These are phyloP conservation scores for Bothriochloa decipiens DNA, from an alignment of 176 grass and related monocot genomes.

Conservation along the genomic window DNA sequence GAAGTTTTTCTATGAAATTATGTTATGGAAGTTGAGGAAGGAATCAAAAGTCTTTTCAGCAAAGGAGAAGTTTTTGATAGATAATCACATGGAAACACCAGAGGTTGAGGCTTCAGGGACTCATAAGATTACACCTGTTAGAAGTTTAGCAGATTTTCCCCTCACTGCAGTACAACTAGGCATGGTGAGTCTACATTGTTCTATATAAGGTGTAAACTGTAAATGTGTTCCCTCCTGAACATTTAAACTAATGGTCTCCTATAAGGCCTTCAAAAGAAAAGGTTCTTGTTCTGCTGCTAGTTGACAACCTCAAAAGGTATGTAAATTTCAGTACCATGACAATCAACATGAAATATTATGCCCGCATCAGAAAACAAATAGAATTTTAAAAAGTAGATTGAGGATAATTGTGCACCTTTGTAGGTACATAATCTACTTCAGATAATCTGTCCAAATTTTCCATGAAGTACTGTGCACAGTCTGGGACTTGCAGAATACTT, in stretches of 20 bases:
- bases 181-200: background rate
- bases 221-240: background rate
- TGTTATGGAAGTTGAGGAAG: background rate
- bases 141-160: background rate
- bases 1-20: background rate
- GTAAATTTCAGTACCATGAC: slow-evolving; percentile 4
- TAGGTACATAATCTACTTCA: slow-evolving; percentile 81
- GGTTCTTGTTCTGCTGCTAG: background rate
- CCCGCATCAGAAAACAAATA: background rate
- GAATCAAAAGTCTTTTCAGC: slow-evolving; percentile 19
- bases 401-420: slow-evolving; percentile 61
- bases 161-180: background rate
- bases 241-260: background rate
- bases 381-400: background rate
- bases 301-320: background rate
- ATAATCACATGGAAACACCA: background rate
- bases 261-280: background rate
- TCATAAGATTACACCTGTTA: slow-evolving; percentile 11
- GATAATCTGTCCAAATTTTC: slow-evolving; percentile 82
- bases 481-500: slow-evolving; percentile 90
- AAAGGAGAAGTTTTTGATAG: slow-evolving; percentile 17
- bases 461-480: slow-evolving; percentile 99
- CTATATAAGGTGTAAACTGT: background rate
- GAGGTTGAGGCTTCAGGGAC: background rate
- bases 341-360: background rate